These are phyloP conservation scores for Botrytis elliptica DNA, from an alignment of 2,329 filamentous ascomycete species.

Conservation along the genomic window DNA sequence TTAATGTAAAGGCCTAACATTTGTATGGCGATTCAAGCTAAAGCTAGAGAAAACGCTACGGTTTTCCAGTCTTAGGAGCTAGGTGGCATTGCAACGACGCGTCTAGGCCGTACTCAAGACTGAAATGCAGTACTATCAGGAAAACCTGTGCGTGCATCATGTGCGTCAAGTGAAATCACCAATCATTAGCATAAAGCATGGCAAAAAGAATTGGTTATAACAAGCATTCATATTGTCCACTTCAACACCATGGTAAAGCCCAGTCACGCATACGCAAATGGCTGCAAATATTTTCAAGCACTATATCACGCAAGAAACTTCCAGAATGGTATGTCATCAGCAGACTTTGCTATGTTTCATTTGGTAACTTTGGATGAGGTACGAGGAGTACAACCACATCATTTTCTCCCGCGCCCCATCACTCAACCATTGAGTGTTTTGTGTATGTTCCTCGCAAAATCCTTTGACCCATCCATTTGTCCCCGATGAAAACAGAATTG, in stretches of 20 bases:
- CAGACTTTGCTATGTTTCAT: constrained; percentile 38
- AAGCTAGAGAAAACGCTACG: not conserved
- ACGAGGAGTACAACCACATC: constrained; percentile 31
- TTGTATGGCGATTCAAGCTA: not conserved
- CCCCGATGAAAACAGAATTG: constrained; percentile 31
- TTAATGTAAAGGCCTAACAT: not conserved
- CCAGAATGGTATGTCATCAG: constrained; percentile 27
- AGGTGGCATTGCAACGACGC: not conserved
- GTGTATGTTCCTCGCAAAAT: constrained; percentile 29
- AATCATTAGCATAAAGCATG: not conserved
- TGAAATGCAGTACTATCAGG: not conserved
- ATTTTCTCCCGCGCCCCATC: constrained; percentile 29
- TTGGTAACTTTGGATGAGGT: constrained; percentile 36
- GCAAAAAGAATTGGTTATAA: not conserved
- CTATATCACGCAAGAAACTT: constrained; percentile 14
- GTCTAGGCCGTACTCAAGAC: not conserved
- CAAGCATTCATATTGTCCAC: constrained; percentile 12
- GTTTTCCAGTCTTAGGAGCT: not conserved
- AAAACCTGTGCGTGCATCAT: not conserved
- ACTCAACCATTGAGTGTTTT: constrained; percentile 32
- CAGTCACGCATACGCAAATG: constrained; percentile 9
- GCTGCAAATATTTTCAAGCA: constrained; percentile 12
- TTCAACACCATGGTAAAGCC: constrained; percentile 11
- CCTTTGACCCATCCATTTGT: constrained; percentile 30
- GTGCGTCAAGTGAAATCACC: not conserved